Evolutionary conservation across 768 basidiomycete species (phyloP), one percentile per base, ranked within the genome.

Genomic region (Leccinum arenicola): DNA sequence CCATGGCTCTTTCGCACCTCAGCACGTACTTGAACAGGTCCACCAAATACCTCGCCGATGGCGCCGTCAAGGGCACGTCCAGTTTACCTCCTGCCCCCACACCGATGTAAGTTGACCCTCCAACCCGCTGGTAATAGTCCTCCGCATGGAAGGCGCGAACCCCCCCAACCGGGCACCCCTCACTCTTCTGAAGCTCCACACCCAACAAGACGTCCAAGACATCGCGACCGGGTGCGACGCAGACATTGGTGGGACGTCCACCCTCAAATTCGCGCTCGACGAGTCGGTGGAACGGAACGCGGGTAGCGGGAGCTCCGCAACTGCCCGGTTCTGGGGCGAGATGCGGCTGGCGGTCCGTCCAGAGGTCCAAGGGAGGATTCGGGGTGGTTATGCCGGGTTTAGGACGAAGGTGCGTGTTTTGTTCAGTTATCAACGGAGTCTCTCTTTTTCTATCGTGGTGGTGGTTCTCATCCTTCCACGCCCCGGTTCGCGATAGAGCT

Each of bases 361-460:
- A 2, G 84, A 83, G n/a, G 73, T 87, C 54, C 82, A 86, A 66
- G 83, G 84, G 1, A 82, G 84, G 64, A 79, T 96, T 38, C 78
- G 91, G 51, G 86, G 87, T 6, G 95, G 95, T 0, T 98, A 96
- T 73, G 92, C 93, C 15, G 95, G 93, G 17, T 92, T 98, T 70
- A 78, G 93, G 62, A 96, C 87, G 70, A 89, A 87, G 79, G 93
- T 90, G 56, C 55, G 76, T 50, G 38, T n/a, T 10, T 12, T 19
- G 3, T 19, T 6, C 19, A 33, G 33, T 35, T 1, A 12, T 35
- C 21, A 23, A 12, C 47, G 15, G 4, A 40, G 11, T 2, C 1
- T 6, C 19, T 17, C 3, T 61, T 12, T n/a, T 33, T 4, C 15
- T n/a, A 12, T 36, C 14, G 36, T 21, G 40, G 38, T 21, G 19